phyloP scores from a whole-genome alignment of 2,329 filamentous ascomycete genomes.

The Graphiopsis chlorocephala region DNA sequence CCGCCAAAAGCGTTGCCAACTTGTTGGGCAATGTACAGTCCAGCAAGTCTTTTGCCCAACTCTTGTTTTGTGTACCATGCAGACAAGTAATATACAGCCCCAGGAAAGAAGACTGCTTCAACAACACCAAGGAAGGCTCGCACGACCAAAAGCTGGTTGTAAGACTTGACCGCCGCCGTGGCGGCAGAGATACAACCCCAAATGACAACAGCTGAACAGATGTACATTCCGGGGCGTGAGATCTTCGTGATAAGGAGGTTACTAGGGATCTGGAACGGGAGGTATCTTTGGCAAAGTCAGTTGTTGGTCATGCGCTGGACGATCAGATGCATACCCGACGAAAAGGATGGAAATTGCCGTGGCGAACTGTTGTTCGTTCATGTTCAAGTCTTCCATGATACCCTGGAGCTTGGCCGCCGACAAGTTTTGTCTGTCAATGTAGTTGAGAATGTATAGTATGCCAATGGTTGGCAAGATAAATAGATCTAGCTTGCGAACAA shows the following conservation, averaged over 20 bases:
- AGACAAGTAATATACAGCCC: slow-evolving; percentile 28
- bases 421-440: slow-evolving; percentile 20
- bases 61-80: slow-evolving; percentile 55
- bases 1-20: slow-evolving; percentile 54
- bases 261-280: slow-evolving; percentile 36
- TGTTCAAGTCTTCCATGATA: slow-evolving; percentile 44
- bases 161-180: slow-evolving; percentile 36
- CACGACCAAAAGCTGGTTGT: slow-evolving; percentile 36
- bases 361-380: slow-evolving; percentile 45
- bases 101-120: slow-evolving; percentile 43
- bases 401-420: slow-evolving; percentile 21
- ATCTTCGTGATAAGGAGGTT: slow-evolving; percentile 38
- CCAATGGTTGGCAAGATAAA: slow-evolving; percentile 66
- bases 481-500: slow-evolving; percentile 70
- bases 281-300: slow-evolving; percentile 19
- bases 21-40: slow-evolving; percentile 38
- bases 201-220: slow-evolving; percentile 33
- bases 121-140: slow-evolving; percentile 42
- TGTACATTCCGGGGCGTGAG: slow-evolving; percentile 32
- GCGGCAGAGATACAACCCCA: slow-evolving; percentile 36
- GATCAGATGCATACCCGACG: slow-evolving; percentile 29
- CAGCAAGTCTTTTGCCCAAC: slow-evolving; percentile 30
- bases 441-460: slow-evolving; percentile 36
- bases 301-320: neutral
- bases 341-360: slow-evolving; percentile 46